Evolutionary conservation across 2,329 filamentous ascomycete genomes (phyloP).

Genomic region (Hymenoscyphus albidus): DNA sequence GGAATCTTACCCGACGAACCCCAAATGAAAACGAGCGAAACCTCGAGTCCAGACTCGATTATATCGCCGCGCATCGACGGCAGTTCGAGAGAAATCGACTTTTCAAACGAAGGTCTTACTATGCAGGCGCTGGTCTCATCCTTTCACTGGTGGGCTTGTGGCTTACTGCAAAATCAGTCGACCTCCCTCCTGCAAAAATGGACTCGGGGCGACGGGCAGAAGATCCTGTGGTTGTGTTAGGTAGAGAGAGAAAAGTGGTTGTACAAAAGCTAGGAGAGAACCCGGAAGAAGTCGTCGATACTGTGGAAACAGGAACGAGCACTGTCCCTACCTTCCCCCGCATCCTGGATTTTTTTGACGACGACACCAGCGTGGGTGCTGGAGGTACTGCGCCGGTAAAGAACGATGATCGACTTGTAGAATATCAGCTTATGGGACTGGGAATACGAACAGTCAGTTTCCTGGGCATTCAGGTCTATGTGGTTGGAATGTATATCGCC

Average conservation of each 20-base stretch:
- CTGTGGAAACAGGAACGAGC: constrained; percentile 32
- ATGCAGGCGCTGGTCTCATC: constrained; percentile 28
- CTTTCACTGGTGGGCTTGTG: constrained; percentile 33
- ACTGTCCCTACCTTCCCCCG: constrained; percentile 33
- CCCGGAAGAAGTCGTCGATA: constrained; percentile 39
- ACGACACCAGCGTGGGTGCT: constrained; percentile 15
- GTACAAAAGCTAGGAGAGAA: constrained; percentile 32
- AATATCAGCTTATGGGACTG: constrained; percentile 85
- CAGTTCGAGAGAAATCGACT: constrained; percentile 26
- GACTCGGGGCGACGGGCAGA: constrained; percentile 21
- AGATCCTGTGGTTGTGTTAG: constrained; percentile 31
- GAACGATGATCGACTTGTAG: constrained; percentile 39
- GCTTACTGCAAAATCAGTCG: constrained; percentile 31
- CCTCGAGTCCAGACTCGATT: too few relatives aligned
- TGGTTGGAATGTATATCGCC: constrained; percentile 88
- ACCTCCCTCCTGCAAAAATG: constrained; percentile 22
- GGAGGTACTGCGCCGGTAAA: constrained; percentile 10
- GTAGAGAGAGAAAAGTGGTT: constrained; percentile 31
- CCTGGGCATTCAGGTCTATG: constrained; percentile 85
- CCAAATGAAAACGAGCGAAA: background rate
- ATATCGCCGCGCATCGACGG: constrained; percentile 27
- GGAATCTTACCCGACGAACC: constrained; percentile 11
- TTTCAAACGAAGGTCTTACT: constrained; percentile 33
- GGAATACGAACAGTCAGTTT: constrained; percentile 90
- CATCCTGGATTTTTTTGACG: constrained; percentile 29